Evolutionary conservation across 2,329 filamentous ascomycete genomes (phyloP).

Genomic region (Raffaelea arxii): DNA sequence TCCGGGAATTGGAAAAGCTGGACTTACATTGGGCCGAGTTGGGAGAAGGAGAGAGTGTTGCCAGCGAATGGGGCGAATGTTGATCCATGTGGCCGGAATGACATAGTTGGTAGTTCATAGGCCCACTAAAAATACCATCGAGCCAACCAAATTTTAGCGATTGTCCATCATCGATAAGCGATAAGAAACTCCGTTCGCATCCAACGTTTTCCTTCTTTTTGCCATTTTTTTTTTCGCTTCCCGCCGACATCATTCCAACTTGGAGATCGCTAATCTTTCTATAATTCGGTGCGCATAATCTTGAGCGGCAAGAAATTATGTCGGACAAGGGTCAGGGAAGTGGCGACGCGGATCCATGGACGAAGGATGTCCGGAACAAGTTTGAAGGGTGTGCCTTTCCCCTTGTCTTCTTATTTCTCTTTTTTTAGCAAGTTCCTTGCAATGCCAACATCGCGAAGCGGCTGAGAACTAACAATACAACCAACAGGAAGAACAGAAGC

Average conservation of each 20-base stretch:
- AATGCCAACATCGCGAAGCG: not conserved
- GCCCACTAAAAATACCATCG: too few species aligned
- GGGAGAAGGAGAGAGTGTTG: slow-evolving; percentile 19
- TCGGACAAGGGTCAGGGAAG: not conserved
- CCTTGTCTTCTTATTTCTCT: not conserved
- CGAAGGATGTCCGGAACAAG: slow-evolving; percentile 49
- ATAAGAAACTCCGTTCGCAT: too few species aligned
- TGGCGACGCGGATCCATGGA: slow-evolving; percentile 32
- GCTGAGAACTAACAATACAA: too few species aligned
- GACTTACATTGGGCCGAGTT: slow-evolving; percentile 41
- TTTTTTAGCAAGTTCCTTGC: not conserved
- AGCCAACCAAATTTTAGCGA: too few species aligned
- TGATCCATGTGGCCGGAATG: too few species aligned
- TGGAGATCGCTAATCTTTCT: too few species aligned
- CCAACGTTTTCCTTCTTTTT: too few species aligned
- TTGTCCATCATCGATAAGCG: too few species aligned
- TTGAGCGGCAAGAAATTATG: not conserved
- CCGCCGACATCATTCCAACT: too few species aligned
- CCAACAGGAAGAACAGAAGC: slow-evolving; percentile 70
- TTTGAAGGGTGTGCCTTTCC: slow-evolving; percentile 48
- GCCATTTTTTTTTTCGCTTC: too few species aligned
- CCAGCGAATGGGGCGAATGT: slow-evolving; percentile 16
- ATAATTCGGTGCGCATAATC: too few species aligned
- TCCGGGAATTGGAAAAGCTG: slow-evolving; percentile 65
- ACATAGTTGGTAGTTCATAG: too few species aligned